Conservation (phyloP, 176 grass and related monocot species). For the Zoysia japonica region DNA sequence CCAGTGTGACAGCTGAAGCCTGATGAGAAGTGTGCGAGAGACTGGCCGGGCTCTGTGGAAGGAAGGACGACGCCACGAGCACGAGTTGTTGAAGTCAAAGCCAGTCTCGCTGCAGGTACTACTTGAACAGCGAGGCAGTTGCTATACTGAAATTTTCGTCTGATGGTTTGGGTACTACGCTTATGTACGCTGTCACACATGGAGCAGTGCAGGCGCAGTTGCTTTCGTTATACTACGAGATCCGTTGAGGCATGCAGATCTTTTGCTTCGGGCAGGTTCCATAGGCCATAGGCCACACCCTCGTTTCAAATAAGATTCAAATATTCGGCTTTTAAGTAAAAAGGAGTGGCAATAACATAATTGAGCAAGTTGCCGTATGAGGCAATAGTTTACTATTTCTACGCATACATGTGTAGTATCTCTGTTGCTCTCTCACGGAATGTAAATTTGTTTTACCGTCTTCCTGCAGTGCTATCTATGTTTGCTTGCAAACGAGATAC, state of each 20-base stretch:
- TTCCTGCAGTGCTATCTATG: too few species aligned
- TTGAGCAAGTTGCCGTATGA: too few species aligned
- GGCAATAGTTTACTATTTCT: too few species aligned
- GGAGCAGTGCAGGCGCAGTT: slow-evolving; percentile 1
- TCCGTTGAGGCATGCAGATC: slow-evolving; percentile 23
- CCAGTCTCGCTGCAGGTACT: slow-evolving; percentile 25
- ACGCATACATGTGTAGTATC: too few species aligned
- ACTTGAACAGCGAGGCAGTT: slow-evolving; percentile 21
- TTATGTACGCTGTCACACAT: neutral
- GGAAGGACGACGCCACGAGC: neutral
- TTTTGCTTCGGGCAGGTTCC: neutral
- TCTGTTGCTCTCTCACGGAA: too few species aligned
- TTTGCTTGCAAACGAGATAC: too few species aligned
- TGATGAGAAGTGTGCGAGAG: neutral
- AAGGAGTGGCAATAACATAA: neutral
- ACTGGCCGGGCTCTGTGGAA: neutral
- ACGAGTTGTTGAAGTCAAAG: slow-evolving; percentile 20
- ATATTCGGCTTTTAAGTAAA: neutral
- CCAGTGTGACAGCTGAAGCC: slow-evolving; percentile 28
- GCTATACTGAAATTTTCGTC: slow-evolving; percentile 15
- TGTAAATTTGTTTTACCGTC: too few species aligned
- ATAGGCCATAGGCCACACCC: too few species aligned
- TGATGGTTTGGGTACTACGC: slow-evolving; percentile 13
- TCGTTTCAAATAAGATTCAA: neutral
- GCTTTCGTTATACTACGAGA: slow-evolving; percentile 1